These are phyloP conservation scores for Wickerhamiella nectarea DNA, from an alignment of 805 yeast genomes.

Conservation along the genomic window DNA sequence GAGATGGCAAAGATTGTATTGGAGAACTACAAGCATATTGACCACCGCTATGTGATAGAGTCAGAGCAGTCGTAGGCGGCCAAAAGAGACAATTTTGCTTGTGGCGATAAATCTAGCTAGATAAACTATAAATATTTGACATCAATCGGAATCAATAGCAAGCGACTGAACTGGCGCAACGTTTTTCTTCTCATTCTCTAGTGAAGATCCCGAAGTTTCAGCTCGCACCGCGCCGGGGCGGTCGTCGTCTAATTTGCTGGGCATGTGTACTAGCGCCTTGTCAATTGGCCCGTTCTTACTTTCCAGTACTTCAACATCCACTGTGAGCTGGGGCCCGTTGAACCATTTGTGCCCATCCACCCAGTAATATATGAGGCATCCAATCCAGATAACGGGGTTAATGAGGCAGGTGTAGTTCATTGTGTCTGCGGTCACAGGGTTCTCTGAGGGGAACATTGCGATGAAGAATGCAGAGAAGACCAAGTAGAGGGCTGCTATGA, in stretches of 20 bases:
- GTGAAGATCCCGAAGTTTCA: neutral
- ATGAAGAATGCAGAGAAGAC: constrained; percentile 37
- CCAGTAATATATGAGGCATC: constrained; percentile 39
- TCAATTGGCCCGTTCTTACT: constrained; percentile 3
- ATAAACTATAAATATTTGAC: neutral
- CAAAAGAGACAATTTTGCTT: no score
- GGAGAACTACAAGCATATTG: neutral
- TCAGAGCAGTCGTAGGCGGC: no score
- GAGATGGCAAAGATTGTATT: neutral
- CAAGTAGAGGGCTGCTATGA: constrained; percentile 38
- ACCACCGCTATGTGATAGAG: neutral
- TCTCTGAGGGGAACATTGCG: constrained; percentile 46
- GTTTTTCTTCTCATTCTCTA: neutral
- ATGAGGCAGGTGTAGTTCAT: constrained; percentile 65
- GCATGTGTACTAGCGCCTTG: constrained; percentile 1
- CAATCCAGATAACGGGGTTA: constrained; percentile 45
- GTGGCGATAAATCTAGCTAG: neutral
- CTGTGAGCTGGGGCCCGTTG: constrained; percentile 24
- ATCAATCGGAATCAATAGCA: neutral
- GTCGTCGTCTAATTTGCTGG: neutral
- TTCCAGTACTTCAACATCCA: constrained; percentile 6
- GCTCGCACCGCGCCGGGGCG: neutral
- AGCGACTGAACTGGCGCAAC: neutral
- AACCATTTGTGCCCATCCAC: constrained; percentile 41
- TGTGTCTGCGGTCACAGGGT: constrained; percentile 25